These are phyloP conservation scores for Chaetomium fimeti DNA, from an alignment of 495 filamentous ascomycete genomes.

Conservation along the genomic window DNA sequence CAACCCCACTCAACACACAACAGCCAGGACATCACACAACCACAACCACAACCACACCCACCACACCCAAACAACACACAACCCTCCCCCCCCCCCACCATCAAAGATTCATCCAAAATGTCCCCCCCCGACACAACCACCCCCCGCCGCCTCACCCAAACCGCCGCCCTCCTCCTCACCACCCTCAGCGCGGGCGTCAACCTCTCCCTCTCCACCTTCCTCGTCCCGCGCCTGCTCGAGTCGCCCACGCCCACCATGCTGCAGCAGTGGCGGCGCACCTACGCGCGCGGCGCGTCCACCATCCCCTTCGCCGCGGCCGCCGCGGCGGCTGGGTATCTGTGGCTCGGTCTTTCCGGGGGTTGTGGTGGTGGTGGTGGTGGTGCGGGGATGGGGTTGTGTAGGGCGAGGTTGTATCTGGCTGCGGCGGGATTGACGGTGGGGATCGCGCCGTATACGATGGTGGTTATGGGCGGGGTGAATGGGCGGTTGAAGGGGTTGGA, in stretches of 20 bases:
- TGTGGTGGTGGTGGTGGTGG: no score
- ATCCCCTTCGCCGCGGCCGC: slow-evolving; percentile 38
- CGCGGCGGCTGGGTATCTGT: slow-evolving; percentile 41
- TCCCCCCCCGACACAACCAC: slow-evolving; percentile 1
- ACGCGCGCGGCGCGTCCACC: slow-evolving; percentile 34
- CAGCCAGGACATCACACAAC: no score
- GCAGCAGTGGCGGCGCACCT: slow-evolving; percentile 48
- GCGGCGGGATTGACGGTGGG: slow-evolving; percentile 43
- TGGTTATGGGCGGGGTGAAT: slow-evolving; percentile 48
- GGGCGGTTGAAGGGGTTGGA: slow-evolving; percentile 39
- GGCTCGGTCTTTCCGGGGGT: slow-evolving; percentile 41
- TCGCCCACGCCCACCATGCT: slow-evolving; percentile 54
- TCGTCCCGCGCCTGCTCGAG: slow-evolving; percentile 52
- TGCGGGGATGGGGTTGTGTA: background rate
- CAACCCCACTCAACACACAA: no score
- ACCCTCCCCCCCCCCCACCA: background rate
- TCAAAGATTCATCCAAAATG: slow-evolving; percentile 21
- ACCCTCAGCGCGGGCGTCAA: slow-evolving; percentile 44
- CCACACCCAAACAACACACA: background rate
- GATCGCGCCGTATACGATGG: slow-evolving; percentile 53
- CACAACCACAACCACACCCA: background rate
- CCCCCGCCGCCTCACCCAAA: slow-evolving; percentile 46
- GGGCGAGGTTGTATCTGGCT: slow-evolving; percentile 36
- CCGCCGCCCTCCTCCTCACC: slow-evolving; percentile 49
- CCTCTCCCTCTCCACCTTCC: slow-evolving; percentile 42